Evolutionary conservation across 1,284 basidiomycete species (phyloP).

Genomic region (Malassezia slooffiae): DNA sequence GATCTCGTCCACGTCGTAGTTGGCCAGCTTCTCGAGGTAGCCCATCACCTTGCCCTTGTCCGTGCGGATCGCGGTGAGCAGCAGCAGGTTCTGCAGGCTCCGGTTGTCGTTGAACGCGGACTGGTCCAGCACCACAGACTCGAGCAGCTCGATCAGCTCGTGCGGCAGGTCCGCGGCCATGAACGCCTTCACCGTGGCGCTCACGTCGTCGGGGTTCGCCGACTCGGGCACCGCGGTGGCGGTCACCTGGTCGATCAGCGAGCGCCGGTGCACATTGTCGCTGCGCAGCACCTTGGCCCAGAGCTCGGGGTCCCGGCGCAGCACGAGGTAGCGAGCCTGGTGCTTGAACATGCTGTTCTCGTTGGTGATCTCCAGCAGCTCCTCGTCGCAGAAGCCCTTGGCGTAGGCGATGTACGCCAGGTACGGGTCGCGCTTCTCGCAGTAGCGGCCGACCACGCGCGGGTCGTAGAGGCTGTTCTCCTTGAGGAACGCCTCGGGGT

Average conservation of each 20-base stretch:
- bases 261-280: slow-evolving; percentile 83
- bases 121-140: slow-evolving; percentile 96
- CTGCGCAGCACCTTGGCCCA: slow-evolving; percentile 88
- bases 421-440: slow-evolving; percentile 96
- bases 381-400: slow-evolving; percentile 97
- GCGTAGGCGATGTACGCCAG: slow-evolving; percentile 98
- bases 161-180: slow-evolving; percentile 91
- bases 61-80: slow-evolving; percentile 90
- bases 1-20: slow-evolving; percentile 89
- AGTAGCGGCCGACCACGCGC: slow-evolving; percentile 94
- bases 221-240: slow-evolving; percentile 85
- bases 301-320: slow-evolving; percentile 84
- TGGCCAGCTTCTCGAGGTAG: slow-evolving; percentile 93
- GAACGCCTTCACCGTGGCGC: slow-evolving; percentile 97
- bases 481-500: slow-evolving; percentile 92
- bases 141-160: slow-evolving; percentile 90
- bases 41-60: slow-evolving; percentile 98
- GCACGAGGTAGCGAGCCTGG: slow-evolving; percentile 94
- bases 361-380: slow-evolving; percentile 92
- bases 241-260: slow-evolving; percentile 80
- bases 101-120: slow-evolving; percentile 93
- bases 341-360: slow-evolving; percentile 99
- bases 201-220: slow-evolving; percentile 97
- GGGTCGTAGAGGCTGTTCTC: slow-evolving; percentile 98
- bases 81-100: slow-evolving; percentile 60